Evolutionary conservation across 768 basidiomycete genomes (phyloP), one percentile per base, ranked within the genome.

Genomic region (Lactifluus echinatus): DNA sequence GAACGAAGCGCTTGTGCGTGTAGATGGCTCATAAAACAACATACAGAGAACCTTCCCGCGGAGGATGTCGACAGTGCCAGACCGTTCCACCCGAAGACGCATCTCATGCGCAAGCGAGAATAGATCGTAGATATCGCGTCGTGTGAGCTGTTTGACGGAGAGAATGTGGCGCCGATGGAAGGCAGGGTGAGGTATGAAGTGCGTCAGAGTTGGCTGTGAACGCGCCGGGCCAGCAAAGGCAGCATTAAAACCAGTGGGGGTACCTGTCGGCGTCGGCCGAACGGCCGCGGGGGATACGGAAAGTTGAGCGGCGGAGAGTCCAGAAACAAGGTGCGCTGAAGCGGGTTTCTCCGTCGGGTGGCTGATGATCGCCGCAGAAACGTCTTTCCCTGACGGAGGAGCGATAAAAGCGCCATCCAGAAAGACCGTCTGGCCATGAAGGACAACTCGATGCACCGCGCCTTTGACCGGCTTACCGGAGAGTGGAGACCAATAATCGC

Each of bases 101-200:
- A 99, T 94, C 73, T 99, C 96, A 63, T 92, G 86, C 0, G 96
- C 95, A 49, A 98, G 75, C 45, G 89, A 85, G 76, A 98, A 99
- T 39, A 99, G 81, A 60, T 90, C 88, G 67, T 98, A 88, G 59
- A 97, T 78, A 65, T 99, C 93, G 43, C 85, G 83, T 53, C 88
- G 83, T 36, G 76, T 83, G 72, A 97, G 93, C 63, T 98, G 93
- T 68, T 93, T 96, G 59, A 98, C 93, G 0, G 91, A 84, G 17
- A 98, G 82, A 58, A 98, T 92, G 69, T 97, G 92, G 37, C 91
- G 84, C 55, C 90, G 85, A 65, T 93, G 84, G 85, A 95, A 98
- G 3, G 91, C 82, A 0, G 91, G 89, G 64, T 93, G 88, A 52
- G 82, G 81, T 17, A 79, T 66, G 64, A 80, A 64, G 57, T 78